phyloP scores from a whole-genome alignment of 2,329 filamentous ascomycete species.

The Nigrospora osmanthi region DNA sequence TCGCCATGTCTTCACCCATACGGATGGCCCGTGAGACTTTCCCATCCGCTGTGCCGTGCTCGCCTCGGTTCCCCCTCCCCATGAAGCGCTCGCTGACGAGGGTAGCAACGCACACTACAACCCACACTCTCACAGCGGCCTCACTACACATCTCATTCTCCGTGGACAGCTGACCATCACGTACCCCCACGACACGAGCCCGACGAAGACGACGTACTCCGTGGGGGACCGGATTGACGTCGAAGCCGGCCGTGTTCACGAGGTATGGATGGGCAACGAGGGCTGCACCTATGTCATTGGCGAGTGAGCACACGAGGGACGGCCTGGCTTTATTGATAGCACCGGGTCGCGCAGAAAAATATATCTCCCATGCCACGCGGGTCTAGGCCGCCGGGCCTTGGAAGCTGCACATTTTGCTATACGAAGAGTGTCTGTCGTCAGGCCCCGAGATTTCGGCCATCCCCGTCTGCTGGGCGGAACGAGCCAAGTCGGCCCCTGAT shows the following conservation, averaged over 20 bases:
- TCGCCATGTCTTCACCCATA: slow-evolving; percentile 62
- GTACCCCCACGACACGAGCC: slow-evolving; percentile 51
- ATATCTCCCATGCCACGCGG: too few species aligned
- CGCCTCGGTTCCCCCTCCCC: not conserved
- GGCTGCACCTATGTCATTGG: slow-evolving; percentile 65
- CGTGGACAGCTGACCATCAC: slow-evolving; percentile 57
- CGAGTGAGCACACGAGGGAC: slow-evolving; percentile 36
- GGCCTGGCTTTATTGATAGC: too few species aligned
- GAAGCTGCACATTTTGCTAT: too few species aligned
- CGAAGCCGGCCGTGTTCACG: slow-evolving; percentile 53
- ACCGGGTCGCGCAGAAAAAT: too few species aligned
- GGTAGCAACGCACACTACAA: slow-evolving; percentile 58
- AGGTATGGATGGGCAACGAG: slow-evolving; percentile 59
- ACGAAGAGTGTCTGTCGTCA: too few species aligned
- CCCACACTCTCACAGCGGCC: slow-evolving; percentile 55
- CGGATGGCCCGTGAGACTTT: slow-evolving; percentile 54
- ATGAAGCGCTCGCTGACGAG: too few species aligned
- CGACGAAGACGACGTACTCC: slow-evolving; percentile 49
- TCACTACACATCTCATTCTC: slow-evolving; percentile 64
- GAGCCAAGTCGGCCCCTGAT: too few species aligned
- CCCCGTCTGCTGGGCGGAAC: too few species aligned
- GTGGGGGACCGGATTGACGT: slow-evolving; percentile 59
- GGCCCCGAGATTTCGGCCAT: too few species aligned
- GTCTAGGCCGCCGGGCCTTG: too few species aligned
- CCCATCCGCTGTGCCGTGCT: not conserved